Percentiles rank a stretch among this genome's conserved stretches.
Conservation (phyloP, 2,329 filamentous ascomycete species). For the Ceratocystis ficicola region DNA sequence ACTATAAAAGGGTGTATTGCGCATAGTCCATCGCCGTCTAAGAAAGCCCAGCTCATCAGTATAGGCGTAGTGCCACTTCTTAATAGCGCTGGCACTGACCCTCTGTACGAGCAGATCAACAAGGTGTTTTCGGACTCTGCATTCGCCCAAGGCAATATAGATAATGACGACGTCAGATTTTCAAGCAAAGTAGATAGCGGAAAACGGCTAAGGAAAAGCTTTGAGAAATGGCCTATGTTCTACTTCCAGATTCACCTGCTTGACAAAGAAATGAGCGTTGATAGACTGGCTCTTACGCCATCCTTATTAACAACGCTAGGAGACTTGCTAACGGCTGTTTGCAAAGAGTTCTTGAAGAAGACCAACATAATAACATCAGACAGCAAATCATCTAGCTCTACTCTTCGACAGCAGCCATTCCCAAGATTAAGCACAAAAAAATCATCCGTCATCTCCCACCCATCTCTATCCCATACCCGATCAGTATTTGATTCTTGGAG, state of each 20-base stretch:
- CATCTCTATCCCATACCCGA: neutral
- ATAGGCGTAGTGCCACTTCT: slow-evolving; percentile 58
- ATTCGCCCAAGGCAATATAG: slow-evolving; percentile 54
- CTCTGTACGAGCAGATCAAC: slow-evolving; percentile 70
- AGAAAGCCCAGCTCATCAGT: slow-evolving; percentile 67
- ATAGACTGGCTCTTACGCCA: slow-evolving; percentile 11
- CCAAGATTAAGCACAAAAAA: neutral
- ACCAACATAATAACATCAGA: slow-evolving; percentile 24
- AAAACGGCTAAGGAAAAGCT: slow-evolving; percentile 44
- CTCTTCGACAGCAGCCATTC: neutral
- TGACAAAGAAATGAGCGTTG: slow-evolving; percentile 8
- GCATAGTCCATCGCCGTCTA: slow-evolving; percentile 55
- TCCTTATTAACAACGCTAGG: slow-evolving; percentile 25
- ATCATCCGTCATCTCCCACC: slow-evolving; percentile 50
- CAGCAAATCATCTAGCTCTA: neutral
- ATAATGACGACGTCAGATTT: slow-evolving; percentile 27
- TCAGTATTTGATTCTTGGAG: slow-evolving; percentile 33
- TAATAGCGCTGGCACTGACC: slow-evolving; percentile 43
- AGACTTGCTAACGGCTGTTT: slow-evolving; percentile 55
- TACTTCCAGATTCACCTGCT: slow-evolving; percentile 52
- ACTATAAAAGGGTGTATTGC: slow-evolving; percentile 61
- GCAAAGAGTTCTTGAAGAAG: slow-evolving; percentile 62
- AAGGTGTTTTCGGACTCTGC: slow-evolving; percentile 60
- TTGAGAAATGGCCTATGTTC: slow-evolving; percentile 85
- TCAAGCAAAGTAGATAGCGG: slow-evolving; percentile 32